phyloP scores from a whole-genome alignment of 2,329 filamentous ascomycete species.

The Epichloe uncinata region DNA sequence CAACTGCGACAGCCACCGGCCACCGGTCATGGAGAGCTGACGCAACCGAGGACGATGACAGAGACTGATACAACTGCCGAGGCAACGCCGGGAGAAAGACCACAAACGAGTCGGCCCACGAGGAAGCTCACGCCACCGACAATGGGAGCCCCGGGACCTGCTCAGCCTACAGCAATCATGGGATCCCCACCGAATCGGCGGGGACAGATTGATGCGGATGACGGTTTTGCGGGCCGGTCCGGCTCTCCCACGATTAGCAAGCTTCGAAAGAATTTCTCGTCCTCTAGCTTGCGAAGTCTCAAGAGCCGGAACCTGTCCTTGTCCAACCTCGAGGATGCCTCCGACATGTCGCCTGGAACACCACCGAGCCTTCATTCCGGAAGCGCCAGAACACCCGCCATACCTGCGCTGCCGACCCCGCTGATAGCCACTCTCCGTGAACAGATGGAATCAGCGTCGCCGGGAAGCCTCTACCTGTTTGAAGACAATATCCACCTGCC shows the following conservation, averaged over 20 bases:
- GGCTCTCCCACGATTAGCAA: slow-evolving; percentile 39
- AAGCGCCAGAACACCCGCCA: slow-evolving; percentile 30
- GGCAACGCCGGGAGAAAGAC: slow-evolving; percentile 2
- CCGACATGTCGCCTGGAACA: slow-evolving; percentile 59
- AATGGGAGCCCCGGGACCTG: slow-evolving; percentile 5
- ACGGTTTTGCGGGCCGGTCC: slow-evolving; percentile 28
- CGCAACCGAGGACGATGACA: slow-evolving; percentile 2
- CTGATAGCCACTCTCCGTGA: slow-evolving; percentile 49
- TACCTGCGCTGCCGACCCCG: slow-evolving; percentile 56
- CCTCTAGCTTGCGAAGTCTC: slow-evolving; percentile 56
- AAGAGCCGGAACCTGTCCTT: slow-evolving; percentile 62
- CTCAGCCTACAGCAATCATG: slow-evolving; percentile 6
- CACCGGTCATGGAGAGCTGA: slow-evolving; percentile 2
- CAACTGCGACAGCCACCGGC: slow-evolving; percentile 15
- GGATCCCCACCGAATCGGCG: slow-evolving; percentile 21
- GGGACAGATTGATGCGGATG: slow-evolving; percentile 21
- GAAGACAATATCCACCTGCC: slow-evolving; percentile 69
- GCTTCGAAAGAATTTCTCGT: slow-evolving; percentile 54
- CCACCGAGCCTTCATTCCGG: slow-evolving; percentile 59
- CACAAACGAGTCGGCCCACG: slow-evolving; percentile 1
- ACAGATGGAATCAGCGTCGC: slow-evolving; percentile 40
- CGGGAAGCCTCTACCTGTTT: slow-evolving; percentile 66
- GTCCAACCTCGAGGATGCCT: slow-evolving; percentile 45
- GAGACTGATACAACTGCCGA: slow-evolving; percentile 7
- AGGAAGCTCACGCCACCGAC: slow-evolving; percentile 2